Percentiles rank a stretch among this genome's conserved stretches.
These are phyloP conservation scores for Sclerotinia subarctica DNA, from an alignment of 2,329 filamentous ascomycete genomes.

Conservation along the genomic window DNA sequence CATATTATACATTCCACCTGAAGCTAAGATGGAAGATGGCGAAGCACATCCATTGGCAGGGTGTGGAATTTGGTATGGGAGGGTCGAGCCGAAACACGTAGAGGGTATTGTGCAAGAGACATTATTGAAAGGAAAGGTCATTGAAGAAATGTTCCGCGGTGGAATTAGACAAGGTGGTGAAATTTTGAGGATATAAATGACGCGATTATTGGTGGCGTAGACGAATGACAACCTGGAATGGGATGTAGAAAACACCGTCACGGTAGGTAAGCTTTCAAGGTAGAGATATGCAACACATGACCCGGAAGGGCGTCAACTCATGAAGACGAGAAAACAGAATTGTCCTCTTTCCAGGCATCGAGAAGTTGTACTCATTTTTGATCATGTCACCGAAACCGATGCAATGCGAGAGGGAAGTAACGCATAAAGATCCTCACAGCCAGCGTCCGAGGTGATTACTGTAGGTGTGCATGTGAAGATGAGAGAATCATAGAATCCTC, in stretches of 20 bases:
- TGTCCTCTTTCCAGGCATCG: background rate
- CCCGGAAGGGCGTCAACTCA: background rate
- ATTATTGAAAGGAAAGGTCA: conserved; percentile 61
- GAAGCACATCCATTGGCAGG: conserved; percentile 59
- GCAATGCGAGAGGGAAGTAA: no score
- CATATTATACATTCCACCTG: conserved; percentile 72
- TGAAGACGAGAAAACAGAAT: background rate
- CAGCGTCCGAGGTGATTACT: no score
- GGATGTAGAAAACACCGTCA: background rate
- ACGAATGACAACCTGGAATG: background rate
- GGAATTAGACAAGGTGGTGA: conserved; percentile 57
- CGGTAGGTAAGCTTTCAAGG: background rate
- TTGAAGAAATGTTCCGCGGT: conserved; percentile 69
- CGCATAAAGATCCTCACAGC: no score
- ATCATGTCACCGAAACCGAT: background rate
- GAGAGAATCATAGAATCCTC: no score
- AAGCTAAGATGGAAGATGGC: conserved; percentile 42
- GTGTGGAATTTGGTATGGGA: conserved; percentile 77
- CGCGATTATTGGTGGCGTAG: background rate
- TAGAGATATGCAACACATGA: background rate
- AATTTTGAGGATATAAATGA: conserved; percentile 41
- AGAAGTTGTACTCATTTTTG: background rate
- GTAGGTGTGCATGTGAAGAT: no score
- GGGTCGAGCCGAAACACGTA: conserved; percentile 71
- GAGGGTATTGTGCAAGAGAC: conserved; percentile 74